Evolutionary conservation across 345 rosid species (phyloP), one percentile per base, ranked within the genome.

Genomic region (Aegle marmelos): DNA sequence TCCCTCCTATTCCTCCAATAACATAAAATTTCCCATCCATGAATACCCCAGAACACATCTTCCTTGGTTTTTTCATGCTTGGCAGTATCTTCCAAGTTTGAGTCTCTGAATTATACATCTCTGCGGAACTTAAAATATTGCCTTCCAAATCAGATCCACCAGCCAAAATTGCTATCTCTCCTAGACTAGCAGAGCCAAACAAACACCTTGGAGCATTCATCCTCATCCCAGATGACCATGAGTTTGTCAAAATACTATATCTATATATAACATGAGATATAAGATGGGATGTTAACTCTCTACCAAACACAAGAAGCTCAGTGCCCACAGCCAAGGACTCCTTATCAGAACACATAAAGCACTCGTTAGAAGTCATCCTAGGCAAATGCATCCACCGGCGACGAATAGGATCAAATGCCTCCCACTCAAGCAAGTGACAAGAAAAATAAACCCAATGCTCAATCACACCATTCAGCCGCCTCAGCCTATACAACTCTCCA

Each of bases 321-420:
- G 98, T 94, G 31, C 98, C 98, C 79, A 94, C 98, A 31, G 97
- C 98, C 82, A 94, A 79, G 31, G 98, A 94, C 81, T 94, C 98
- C 83, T 91, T 92, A 75, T 94, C 98, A 0, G 94, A 88, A 66
- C 87, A 90, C 87, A 84, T 91, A 78, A 91, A 92, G 82, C 87
- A 89, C 8, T 88, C 97, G 45, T 90, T 88, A 4, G 88, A 87
- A 83, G 92, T 82, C 92, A 93, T 94, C 59, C 83, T 80, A 5
- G 98, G 98, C 73, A 94, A 78, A 85, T 86, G 92, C 98, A 93
- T 91, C 97, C 97, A 93, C 80, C 89, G 83, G 27, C 78, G 37
- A 25, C 83, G 75, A n/a, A 87, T 81, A 5, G 98, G 98, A 86
- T 94, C 98, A 64, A 89, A 94, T 3, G 97, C 98, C 79, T 90